phyloP scores from a whole-genome alignment of 2,329 filamentous ascomycete genomes.

The Exserohilum turcica region DNA sequence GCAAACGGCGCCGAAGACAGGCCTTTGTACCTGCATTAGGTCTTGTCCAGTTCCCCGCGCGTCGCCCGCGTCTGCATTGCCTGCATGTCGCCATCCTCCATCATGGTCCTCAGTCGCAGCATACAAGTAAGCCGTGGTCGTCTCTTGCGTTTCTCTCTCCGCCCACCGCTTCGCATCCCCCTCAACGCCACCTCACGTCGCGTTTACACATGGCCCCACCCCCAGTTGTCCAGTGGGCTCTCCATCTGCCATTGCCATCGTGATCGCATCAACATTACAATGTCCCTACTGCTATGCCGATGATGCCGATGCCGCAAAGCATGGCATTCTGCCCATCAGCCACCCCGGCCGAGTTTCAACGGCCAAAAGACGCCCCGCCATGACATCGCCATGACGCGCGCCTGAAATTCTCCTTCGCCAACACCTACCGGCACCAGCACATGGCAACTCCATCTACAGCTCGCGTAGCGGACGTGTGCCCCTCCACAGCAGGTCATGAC shows the following conservation, averaged over 20 bases:
- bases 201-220: background rate
- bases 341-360: slow-evolving; percentile 17
- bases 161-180: background rate
- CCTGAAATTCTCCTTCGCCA: slow-evolving; percentile 19
- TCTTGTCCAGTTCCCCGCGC: background rate
- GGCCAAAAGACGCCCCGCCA: slow-evolving; percentile 23
- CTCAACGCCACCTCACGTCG: background rate
- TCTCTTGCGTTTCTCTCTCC: background rate
- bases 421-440: slow-evolving; percentile 24
- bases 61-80: background rate
- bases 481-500: slow-evolving; percentile 38
- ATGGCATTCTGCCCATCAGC: slow-evolving; percentile 14
- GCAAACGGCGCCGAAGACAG: background rate
- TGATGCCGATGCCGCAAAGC: slow-evolving; percentile 5
- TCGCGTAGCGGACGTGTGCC: slow-evolving; percentile 22
- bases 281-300: slow-evolving; percentile 2
- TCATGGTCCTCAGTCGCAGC: slow-evolving; percentile 27
- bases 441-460: slow-evolving; percentile 15
- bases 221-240: background rate
- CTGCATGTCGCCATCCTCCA: slow-evolving; percentile 11
- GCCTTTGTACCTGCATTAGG: slow-evolving; percentile 14
- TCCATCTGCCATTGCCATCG: background rate
- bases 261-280: slow-evolving; percentile 6
- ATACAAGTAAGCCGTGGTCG: slow-evolving; percentile 18
- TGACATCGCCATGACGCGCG: slow-evolving; percentile 38